Percentiles rank a stretch among this genome's conserved stretches.
Conservation (phyloP, 2,329 filamentous ascomycete species). For the Fusarium udum region DNA sequence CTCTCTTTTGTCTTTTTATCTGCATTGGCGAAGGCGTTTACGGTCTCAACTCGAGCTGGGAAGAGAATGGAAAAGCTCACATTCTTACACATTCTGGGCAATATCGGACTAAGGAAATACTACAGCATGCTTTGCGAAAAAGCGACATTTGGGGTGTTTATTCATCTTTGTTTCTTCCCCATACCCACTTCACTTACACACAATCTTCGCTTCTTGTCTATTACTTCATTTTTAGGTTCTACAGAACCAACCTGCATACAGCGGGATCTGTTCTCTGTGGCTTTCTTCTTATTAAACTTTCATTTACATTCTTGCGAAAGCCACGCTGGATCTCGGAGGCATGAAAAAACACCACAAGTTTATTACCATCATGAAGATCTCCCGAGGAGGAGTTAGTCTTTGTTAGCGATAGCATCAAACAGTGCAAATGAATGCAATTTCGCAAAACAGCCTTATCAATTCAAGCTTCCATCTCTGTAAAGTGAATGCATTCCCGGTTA, state of each 20-base stretch:
- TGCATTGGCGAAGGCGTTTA: constrained; percentile 39
- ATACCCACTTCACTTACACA: constrained; percentile 18
- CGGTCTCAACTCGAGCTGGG: constrained; percentile 7
- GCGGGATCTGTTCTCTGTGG: constrained; percentile 13
- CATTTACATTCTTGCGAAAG: constrained; percentile 32
- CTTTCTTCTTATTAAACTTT: constrained; percentile 18
- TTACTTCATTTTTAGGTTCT: constrained; percentile 6
- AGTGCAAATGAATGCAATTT: constrained; percentile 23
- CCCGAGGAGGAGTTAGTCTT: constrained; percentile 7
- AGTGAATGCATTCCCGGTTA: constrained; percentile 5
- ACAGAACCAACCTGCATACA: constrained; percentile 19
- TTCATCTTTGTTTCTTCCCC: background rate
- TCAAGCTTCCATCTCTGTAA: background rate
- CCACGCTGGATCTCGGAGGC: constrained; percentile 20
- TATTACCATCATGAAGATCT: constrained; percentile 24
- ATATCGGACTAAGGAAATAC: background rate
- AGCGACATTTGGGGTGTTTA: constrained; percentile 2
- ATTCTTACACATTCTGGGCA: constrained; percentile 2
- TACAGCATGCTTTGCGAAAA: constrained; percentile 15
- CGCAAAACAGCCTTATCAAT: background rate
- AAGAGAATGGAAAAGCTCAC: constrained; percentile 12
- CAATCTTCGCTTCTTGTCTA: constrained; percentile 17
- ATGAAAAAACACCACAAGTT: constrained; percentile 14
- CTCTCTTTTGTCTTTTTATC: constrained; percentile 2
- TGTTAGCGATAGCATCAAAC: constrained; percentile 23